Evolutionary conservation across 768 basidiomycete genomes (phyloP).

Genomic region (Suillus decipiens): DNA sequence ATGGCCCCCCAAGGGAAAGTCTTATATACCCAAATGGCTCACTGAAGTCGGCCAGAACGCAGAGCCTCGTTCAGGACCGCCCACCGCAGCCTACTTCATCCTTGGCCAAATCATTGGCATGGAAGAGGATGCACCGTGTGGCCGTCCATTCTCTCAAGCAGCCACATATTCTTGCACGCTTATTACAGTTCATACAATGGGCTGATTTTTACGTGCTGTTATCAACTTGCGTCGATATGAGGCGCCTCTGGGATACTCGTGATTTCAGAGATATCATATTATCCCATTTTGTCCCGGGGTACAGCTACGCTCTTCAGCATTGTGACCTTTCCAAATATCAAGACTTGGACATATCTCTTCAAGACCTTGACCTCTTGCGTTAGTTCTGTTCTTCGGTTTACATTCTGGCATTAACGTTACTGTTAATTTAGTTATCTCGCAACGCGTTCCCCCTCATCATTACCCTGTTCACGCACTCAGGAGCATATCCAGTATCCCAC

Average conservation of each 20-base stretch:
- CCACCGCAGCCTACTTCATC: conserved; percentile 8
- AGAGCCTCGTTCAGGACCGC: neutral
- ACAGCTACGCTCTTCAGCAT: conserved; percentile 42
- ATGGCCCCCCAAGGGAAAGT: neutral
- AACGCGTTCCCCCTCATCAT: conserved; percentile 60
- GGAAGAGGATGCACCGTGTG: conserved; percentile 31
- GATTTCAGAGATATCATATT: conserved; percentile 42
- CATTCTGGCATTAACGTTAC: conserved; percentile 11
- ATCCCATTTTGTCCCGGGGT: conserved; percentile 60
- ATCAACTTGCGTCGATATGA: conserved; percentile 36
- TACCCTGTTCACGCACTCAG: conserved; percentile 72
- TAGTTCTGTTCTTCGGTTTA: conserved; percentile 35
- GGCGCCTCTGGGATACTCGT: conserved; percentile 33
- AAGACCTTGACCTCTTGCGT: conserved; percentile 68
- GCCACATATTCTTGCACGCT: conserved; percentile 34
- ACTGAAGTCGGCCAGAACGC: conserved; percentile 1
- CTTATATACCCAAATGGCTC: conserved; percentile 5
- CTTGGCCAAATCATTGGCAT: conserved; percentile 20
- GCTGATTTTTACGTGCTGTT: conserved; percentile 42
- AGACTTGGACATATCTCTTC: conserved; percentile 53
- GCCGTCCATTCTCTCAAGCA: conserved; percentile 32
- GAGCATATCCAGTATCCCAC: conserved; percentile 42
- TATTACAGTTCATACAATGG: conserved; percentile 39
- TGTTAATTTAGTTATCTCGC: conserved; percentile 57
- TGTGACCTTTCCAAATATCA: conserved; percentile 43